A percentile compares a stretch with the other conserved stretches of the same genome.
These are phyloP conservation scores for Fomitiporia mediterranea DNA, from an alignment of 1,284 basidiomycete genomes.

Conservation along the genomic window DNA sequence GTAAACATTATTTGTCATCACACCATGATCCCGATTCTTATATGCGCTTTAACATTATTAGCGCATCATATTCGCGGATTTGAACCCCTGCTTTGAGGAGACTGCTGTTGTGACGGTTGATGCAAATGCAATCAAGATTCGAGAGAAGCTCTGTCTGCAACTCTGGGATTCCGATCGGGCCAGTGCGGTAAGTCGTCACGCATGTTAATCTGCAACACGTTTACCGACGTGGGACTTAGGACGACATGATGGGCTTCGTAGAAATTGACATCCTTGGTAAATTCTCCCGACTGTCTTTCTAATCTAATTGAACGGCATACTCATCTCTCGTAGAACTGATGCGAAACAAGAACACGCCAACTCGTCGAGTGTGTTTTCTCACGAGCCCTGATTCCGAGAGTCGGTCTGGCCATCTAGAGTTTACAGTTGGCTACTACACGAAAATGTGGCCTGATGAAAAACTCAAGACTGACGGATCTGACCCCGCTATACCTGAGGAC, in stretches of 20 bases:
- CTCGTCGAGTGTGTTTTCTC: slow-evolving; percentile 29
- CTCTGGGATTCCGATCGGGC: slow-evolving; percentile 73
- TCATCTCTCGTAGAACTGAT: slow-evolving; percentile 25
- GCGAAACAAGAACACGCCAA: slow-evolving; percentile 29
- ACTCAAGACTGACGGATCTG: slow-evolving; percentile 36
- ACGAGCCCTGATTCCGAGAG: slow-evolving; percentile 27
- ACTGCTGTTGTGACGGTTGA: slow-evolving; percentile 66
- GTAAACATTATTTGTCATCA: neutral
- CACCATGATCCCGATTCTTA: neutral
- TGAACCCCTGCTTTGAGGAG: slow-evolving; percentile 76
- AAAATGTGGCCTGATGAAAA: slow-evolving; percentile 49
- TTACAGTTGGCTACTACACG: slow-evolving; percentile 62
- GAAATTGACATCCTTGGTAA: slow-evolving; percentile 31
- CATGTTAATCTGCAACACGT: neutral
- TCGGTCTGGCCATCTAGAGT: slow-evolving; percentile 32
- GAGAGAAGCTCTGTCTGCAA: slow-evolving; percentile 64
- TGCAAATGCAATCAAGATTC: slow-evolving; percentile 62
- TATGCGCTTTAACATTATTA: neutral
- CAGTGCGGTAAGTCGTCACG: slow-evolving; percentile 34
- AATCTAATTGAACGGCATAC: neutral
- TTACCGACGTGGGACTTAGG: slow-evolving; percentile 24
- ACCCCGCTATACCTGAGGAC: slow-evolving; percentile 34
- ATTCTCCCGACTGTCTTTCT: neutral
- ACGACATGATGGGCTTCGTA: slow-evolving; percentile 34
- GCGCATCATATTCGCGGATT: slow-evolving; percentile 60